Evolutionary conservation across 805 yeast species (phyloP).

Genomic region (Metschnikowia lunata): DNA sequence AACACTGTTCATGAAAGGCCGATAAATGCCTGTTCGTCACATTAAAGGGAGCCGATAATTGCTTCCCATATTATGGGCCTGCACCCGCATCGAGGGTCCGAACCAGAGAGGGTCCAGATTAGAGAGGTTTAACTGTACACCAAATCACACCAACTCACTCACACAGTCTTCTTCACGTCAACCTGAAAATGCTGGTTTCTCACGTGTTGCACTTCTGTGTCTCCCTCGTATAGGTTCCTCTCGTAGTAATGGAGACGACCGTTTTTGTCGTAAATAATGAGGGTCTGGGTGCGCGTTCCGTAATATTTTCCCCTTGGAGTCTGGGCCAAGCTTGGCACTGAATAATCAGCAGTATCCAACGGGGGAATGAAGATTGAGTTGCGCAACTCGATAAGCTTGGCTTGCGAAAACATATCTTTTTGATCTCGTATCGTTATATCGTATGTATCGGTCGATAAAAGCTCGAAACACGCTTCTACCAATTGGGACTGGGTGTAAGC

Average conservation of each 20-base stretch:
- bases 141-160: background rate
- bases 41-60: too few species aligned
- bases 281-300: slow-evolving; percentile 87
- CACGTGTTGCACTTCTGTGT: slow-evolving; percentile 7
- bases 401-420: slow-evolving; percentile 13
- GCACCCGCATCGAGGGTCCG: too few species aligned
- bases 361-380: slow-evolving; percentile 74
- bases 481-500: slow-evolving; percentile 36
- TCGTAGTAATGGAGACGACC: slow-evolving; percentile 59
- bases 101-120: too few species aligned
- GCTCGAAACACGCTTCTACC: slow-evolving; percentile 46
- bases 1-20: too few species aligned
- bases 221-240: slow-evolving; percentile 43
- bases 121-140: too few species aligned
- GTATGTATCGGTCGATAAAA: slow-evolving; percentile 47
- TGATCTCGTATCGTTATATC: slow-evolving; percentile 23
- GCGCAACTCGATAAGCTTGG: slow-evolving; percentile 40
- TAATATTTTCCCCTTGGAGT: slow-evolving; percentile 38
- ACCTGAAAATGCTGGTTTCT: slow-evolving; percentile 16
- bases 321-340: slow-evolving; percentile 12
- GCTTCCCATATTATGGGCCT: too few species aligned
- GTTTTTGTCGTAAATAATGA: slow-evolving; percentile 53
- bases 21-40: too few species aligned
- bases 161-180: slow-evolving; percentile 3
- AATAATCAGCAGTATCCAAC: slow-evolving; percentile 21